A percentile compares a stretch with the other conserved stretches of the same genome.
phyloP scores from a whole-genome alignment of 2,329 filamentous ascomycete genomes.

The Penicillium glabrum region DNA sequence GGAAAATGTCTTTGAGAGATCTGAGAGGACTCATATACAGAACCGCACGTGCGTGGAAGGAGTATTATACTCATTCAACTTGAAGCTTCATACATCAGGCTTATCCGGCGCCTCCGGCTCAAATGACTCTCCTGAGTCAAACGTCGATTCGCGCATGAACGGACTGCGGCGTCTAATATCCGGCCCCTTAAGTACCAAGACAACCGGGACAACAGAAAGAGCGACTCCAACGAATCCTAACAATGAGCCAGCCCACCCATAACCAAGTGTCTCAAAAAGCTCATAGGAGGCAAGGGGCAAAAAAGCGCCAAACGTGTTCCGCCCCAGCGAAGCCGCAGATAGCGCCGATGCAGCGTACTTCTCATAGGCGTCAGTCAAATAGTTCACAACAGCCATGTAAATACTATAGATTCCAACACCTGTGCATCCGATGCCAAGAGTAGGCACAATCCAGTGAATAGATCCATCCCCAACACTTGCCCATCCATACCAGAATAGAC shows the following conservation, averaged over 20 bases:
- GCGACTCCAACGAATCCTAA: constrained; percentile 45
- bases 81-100: neutral
- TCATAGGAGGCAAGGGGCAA: constrained; percentile 45
- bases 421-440: constrained; percentile 32
- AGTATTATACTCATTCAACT: neutral
- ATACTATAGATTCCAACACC: constrained; percentile 46
- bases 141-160: constrained; percentile 32
- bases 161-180: constrained; percentile 35
- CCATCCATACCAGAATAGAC: constrained; percentile 41
- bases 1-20: neutral
- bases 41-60: neutral
- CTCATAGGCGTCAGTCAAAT: constrained; percentile 50
- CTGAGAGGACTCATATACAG: neutral
- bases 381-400: constrained; percentile 51
- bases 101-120: neutral
- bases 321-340: constrained; percentile 46
- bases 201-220: constrained; percentile 41
- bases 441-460: constrained; percentile 37
- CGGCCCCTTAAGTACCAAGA: constrained; percentile 43
- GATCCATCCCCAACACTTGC: constrained; percentile 21
- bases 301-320: constrained; percentile 48
- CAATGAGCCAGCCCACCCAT: constrained; percentile 45
- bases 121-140: constrained; percentile 1
- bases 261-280: constrained; percentile 42
- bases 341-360: constrained; percentile 50